Evolutionary conservation across 169 alveolate species (phyloP).

Genomic region (Plasmodium vivax): DNA sequence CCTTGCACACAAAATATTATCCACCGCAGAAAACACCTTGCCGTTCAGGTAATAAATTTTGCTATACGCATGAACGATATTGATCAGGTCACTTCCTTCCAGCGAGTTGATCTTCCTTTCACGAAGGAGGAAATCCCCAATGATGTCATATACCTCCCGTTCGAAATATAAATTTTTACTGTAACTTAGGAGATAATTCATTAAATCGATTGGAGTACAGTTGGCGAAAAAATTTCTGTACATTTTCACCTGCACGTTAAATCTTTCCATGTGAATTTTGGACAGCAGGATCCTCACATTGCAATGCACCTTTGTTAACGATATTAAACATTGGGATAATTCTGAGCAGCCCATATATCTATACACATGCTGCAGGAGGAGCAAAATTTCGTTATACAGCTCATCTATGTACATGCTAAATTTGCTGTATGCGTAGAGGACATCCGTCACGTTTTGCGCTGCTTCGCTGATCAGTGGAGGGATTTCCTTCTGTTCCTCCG

Average conservation of each 20-base stretch:
- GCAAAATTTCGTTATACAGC: slow-evolving; percentile 51
- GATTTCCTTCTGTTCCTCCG: not conserved
- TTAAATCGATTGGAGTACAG: slow-evolving; percentile 24
- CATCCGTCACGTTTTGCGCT: slow-evolving; percentile 6
- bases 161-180: slow-evolving; percentile 48
- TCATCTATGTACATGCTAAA: slow-evolving; percentile 65
- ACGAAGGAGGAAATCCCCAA: slow-evolving; percentile 2
- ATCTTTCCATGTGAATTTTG: slow-evolving; percentile 12
- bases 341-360: slow-evolving; percentile 32
- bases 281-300: slow-evolving; percentile 44
- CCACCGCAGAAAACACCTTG: slow-evolving; percentile 24
- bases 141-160: slow-evolving; percentile 29
- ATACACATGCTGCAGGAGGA: slow-evolving; percentile 44
- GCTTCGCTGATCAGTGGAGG: slow-evolving; percentile 3
- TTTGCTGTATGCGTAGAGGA: slow-evolving; percentile 42
- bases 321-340: slow-evolving; percentile 48
- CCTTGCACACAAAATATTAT: slow-evolving; percentile 16
- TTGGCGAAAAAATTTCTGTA: slow-evolving; percentile 4
- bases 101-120: slow-evolving; percentile 23
- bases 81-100: slow-evolving; percentile 29
- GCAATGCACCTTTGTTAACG: slow-evolving; percentile 37
- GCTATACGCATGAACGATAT: slow-evolving; percentile 67
- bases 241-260: not conserved
- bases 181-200: slow-evolving; percentile 31
- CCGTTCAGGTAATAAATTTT: slow-evolving; percentile 57